Evolutionary conservation across 1,284 basidiomycete species (phyloP), one percentile per base, ranked within the genome.

Genomic region (Pseudozyma sp.): DNA sequence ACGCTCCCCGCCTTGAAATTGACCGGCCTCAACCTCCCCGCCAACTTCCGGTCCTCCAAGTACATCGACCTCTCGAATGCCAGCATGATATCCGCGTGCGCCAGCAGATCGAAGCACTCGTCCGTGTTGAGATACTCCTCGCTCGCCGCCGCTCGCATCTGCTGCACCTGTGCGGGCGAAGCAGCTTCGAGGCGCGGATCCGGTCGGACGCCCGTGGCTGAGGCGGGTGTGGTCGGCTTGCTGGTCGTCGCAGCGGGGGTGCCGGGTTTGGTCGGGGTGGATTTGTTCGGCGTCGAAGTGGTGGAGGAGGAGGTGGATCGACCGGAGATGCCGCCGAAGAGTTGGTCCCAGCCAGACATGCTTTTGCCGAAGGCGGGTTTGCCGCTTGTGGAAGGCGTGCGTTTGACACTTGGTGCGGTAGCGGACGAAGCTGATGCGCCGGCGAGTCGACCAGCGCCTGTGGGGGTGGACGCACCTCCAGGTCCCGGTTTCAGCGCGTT

Each of bases 61-160:
- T 49, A 50, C 29, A 68, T 37, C 6, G 53, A 53, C 30, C 67
- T 50, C 31, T 78, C 75, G 29, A 78, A 78, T 10, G 72, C 67
- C 39, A 54, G 7, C 71, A 75, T 78, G 45, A 78, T 75, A 39
- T 78, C 75, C 14, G 75, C 71, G 19, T 75, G 72, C 3, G 66
- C 75, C 16, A 78, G 40, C 24, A 78, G 40, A 54, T 78, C 71
- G 35, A 75, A 78, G 40, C 72, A 75, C 51, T 70, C 61, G 19
- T 69, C 67, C 9, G 64, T 70, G 35, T 60, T 49, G 11, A 75
- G 45, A 19, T 69, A 49, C 24, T 43, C 31, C 44, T 65, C 33
- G 1, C 35, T 43, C n/a, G 56, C 58, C 30, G 53, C 7, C 24
- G 51, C 24, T 10, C 52, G 51, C 35, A 67, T 16, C 42, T 49